Percentiles rank a stretch among this genome's conserved stretches.
Evolutionary conservation across 2,329 filamentous ascomycete genomes (phyloP).

Genomic region (Tolypocladium capitatum): DNA sequence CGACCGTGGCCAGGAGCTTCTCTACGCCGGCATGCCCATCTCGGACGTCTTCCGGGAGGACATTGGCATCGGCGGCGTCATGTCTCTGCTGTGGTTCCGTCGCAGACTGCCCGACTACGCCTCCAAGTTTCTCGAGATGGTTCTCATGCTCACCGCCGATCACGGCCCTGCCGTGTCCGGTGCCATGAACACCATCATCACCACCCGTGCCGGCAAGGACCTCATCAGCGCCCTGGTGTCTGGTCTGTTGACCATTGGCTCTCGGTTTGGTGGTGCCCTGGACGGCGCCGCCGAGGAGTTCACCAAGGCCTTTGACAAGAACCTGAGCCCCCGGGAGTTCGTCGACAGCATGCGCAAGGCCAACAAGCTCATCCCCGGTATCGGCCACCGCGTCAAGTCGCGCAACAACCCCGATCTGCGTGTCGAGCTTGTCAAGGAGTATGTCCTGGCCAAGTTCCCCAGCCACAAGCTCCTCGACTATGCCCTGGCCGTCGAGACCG

Average conservation of each 20-base stretch:
- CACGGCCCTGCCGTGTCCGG: constrained; percentile 98
- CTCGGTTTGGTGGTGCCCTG: constrained; percentile 94
- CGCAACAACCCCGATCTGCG: constrained; percentile 99
- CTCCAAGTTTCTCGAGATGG: constrained; percentile 99
- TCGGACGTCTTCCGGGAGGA: constrained; percentile 99
- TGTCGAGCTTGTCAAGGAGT: constrained; percentile 99
- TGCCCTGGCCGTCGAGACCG: constrained; percentile 91
- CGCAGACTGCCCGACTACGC: constrained; percentile 91
- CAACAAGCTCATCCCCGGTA: constrained; percentile 99
- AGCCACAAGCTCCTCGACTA: constrained; percentile 98
- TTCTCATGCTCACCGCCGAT: constrained; percentile 98
- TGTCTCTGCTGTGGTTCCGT: constrained; percentile 99
- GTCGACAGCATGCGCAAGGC: constrained; percentile 98
- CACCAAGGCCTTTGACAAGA: constrained; percentile 95
- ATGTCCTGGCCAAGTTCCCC: constrained; percentile 94
- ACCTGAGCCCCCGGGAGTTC: constrained; percentile 94
- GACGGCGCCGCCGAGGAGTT: constrained; percentile 98
- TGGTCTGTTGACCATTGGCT: constrained; percentile 96
- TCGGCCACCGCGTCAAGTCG: constrained; percentile 98
- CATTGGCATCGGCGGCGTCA: constrained; percentile 98
- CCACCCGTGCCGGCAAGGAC: constrained; percentile 97
- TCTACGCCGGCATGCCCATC: constrained; percentile 98
- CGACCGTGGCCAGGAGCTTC: constrained; percentile 96
- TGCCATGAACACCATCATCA: constrained; percentile 99
- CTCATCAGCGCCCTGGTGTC: constrained; percentile 89